Conservation (phyloP, 108 stramenopile species). For the Skeletonema grethae region DNA sequence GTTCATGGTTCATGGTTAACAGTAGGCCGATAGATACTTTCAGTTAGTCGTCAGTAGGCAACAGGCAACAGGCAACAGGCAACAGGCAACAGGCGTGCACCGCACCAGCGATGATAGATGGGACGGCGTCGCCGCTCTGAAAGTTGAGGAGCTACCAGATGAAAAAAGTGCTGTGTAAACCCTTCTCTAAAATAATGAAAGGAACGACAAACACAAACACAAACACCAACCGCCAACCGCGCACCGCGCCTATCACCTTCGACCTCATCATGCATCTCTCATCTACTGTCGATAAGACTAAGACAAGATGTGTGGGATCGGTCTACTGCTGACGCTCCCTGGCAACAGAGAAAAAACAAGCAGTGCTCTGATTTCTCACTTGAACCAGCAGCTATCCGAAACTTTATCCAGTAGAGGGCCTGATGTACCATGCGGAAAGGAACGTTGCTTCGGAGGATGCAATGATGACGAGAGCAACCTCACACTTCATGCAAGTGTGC, state of each 20-base stretch:
- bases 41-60: too few species aligned
- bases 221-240: too few species aligned
- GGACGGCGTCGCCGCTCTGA: not conserved
- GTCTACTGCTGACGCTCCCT: slow-evolving; percentile 24
- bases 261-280: not conserved
- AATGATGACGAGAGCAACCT: not conserved
- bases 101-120: too few species aligned
- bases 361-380: slow-evolving; percentile 4
- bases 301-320: slow-evolving; percentile 43
- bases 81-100: too few species aligned
- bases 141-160: not conserved
- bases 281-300: not conserved
- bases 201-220: too few species aligned
- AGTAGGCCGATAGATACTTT: too few species aligned
- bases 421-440: slow-evolving; percentile 26
- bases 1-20: slow-evolving; percentile 32
- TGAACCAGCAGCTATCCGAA: slow-evolving; percentile 21
- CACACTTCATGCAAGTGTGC: slow-evolving; percentile 61
- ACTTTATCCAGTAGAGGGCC: slow-evolving; percentile 40
- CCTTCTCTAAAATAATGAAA: not conserved
- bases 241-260: too few species aligned
- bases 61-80: too few species aligned
- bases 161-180: not conserved
- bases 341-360: slow-evolving; percentile 2
- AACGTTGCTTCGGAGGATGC: slow-evolving; percentile 9